Conservation (phyloP, 2,329 filamentous ascomycete species). For the Neonectria ditissima region DNA sequence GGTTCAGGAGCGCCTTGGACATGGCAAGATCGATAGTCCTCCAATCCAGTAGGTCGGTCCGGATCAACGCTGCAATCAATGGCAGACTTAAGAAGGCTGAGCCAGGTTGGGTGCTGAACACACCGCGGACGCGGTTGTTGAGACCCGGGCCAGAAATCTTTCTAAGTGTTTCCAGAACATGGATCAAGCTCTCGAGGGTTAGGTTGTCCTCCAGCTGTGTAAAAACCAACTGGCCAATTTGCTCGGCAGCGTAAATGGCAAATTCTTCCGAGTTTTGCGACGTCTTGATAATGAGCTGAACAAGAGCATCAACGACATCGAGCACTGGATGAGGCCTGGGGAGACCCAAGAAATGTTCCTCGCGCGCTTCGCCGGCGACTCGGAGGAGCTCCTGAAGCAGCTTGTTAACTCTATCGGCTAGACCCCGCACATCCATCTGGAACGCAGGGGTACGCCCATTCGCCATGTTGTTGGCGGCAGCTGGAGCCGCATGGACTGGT, state of each 20-base stretch:
- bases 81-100: conserved; percentile 68
- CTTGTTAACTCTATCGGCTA: conserved; percentile 69
- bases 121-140: conserved; percentile 65
- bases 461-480: conserved; percentile 49
- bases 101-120: conserved; percentile 69
- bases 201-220: conserved; percentile 66
- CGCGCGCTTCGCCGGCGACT: conserved; percentile 63
- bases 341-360: conserved; percentile 71
- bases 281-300: conserved; percentile 72
- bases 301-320: conserved; percentile 72
- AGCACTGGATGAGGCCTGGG: conserved; percentile 69
- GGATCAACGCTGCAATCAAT: conserved; percentile 67
- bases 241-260: conserved; percentile 68
- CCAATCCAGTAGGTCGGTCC: conserved; percentile 72
- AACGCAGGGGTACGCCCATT: conserved; percentile 64
- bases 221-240: conserved; percentile 69
- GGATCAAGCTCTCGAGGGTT: conserved; percentile 70
- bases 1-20: conserved; percentile 77
- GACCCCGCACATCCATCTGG: conserved; percentile 63
- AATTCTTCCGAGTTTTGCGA: conserved; percentile 72
- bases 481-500: conserved; percentile 60
- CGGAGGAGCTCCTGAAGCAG: conserved; percentile 68
- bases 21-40: conserved; percentile 76
- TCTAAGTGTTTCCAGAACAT: conserved; percentile 70
- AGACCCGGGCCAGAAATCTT: conserved; percentile 68